Conservation (phyloP, 345 rosid species). For the Cochlearia excelsa region DNA sequence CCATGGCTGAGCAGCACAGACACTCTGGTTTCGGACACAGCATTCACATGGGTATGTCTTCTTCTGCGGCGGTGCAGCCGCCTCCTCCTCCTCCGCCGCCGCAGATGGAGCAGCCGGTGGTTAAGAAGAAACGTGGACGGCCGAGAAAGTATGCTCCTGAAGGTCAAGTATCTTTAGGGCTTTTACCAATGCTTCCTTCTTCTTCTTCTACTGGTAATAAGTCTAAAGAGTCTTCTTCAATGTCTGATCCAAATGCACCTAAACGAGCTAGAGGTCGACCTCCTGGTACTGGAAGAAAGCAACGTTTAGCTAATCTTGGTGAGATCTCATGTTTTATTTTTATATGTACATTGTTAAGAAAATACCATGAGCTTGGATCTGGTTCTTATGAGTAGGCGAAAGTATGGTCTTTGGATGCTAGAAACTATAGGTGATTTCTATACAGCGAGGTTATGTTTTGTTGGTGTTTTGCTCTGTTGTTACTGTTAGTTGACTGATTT, state of each 20-base stretch:
- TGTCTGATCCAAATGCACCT: slow-evolving; percentile 51
- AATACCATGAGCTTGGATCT: background rate
- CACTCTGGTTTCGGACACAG: slow-evolving; percentile 54
- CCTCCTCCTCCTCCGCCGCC: slow-evolving; percentile 19
- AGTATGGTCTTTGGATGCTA: slow-evolving; percentile 1
- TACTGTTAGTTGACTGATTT: background rate
- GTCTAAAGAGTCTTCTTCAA: slow-evolving; percentile 53
- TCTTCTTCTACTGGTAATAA: slow-evolving; percentile 29
- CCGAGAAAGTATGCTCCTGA: slow-evolving; percentile 85
- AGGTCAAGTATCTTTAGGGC: slow-evolving; percentile 83
- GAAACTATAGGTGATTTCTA: background rate
- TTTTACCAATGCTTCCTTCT: slow-evolving; percentile 48
- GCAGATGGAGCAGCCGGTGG: slow-evolving; percentile 42
- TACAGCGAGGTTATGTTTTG: background rate
- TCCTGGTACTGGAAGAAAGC: slow-evolving; percentile 98
- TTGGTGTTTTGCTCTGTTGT: slow-evolving; percentile 16
- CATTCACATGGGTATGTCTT: slow-evolving; percentile 49
- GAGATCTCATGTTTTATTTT: slow-evolving; percentile 27
- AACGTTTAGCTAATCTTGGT: slow-evolving; percentile 84
- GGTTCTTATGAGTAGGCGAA: background rate
- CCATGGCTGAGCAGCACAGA: slow-evolving; percentile 46
- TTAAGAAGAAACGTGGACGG: slow-evolving; percentile 95
- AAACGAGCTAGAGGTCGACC: slow-evolving; percentile 80
- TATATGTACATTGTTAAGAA: background rate
- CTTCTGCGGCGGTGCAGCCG: slow-evolving; percentile 20